Conservation (phyloP, 257 asterid species). For the Cinchona pubescens region DNA sequence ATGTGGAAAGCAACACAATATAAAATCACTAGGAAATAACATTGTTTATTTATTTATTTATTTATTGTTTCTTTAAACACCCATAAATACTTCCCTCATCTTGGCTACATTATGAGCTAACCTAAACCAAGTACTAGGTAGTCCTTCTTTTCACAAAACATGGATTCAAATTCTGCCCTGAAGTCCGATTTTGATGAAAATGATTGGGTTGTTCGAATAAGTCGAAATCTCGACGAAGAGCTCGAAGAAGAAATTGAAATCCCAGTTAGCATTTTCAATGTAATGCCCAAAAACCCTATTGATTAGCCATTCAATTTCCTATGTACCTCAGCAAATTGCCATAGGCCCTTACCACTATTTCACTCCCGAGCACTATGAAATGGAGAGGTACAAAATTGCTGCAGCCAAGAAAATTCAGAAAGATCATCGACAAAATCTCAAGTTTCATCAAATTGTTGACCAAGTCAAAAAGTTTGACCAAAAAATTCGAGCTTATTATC, state of each 20-base stretch:
- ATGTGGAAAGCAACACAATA: too few relatives aligned
- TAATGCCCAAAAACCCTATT: conserved; percentile 46
- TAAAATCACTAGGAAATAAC: not conserved
- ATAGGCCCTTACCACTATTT: conserved; percentile 63
- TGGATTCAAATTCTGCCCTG: not conserved
- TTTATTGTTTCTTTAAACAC: too few relatives aligned
- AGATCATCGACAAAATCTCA: conserved; percentile 22
- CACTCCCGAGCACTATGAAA: conserved; percentile 42
- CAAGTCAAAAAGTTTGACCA: conserved; percentile 31
- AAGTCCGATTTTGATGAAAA: conserved; percentile 42
- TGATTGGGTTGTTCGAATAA: conserved; percentile 51
- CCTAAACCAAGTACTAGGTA: not conserved
- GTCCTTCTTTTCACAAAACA: not conserved
- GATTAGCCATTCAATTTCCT: conserved; percentile 30
- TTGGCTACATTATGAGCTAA: not conserved
- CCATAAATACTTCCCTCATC: not conserved
- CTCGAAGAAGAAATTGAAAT: conserved; percentile 44
- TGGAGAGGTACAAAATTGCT: conserved; percentile 57
- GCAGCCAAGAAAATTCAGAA: conserved; percentile 46
- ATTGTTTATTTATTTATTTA: too few relatives aligned
- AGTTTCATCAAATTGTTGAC: conserved; percentile 33
- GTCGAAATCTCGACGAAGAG: conserved; percentile 46
- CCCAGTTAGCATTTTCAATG: conserved; percentile 49
- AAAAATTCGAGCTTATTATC: conserved; percentile 46
- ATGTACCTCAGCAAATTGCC: conserved; percentile 51